Conservation (phyloP, 257 asterid genomes). For the Solanum chilense region DNA sequence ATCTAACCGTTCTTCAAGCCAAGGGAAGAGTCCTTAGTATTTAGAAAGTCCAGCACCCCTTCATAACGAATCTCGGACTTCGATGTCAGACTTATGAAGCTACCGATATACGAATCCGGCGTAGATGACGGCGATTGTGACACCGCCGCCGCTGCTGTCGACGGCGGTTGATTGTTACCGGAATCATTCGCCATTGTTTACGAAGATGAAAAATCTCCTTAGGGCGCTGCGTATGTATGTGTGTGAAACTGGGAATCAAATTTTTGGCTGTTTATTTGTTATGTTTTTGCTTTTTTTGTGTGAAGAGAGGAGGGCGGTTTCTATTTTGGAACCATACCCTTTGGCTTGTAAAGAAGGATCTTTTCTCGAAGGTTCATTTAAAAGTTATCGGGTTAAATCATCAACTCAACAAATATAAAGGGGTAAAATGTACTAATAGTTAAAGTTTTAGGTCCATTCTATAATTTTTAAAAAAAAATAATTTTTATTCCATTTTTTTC, state of each 20-base stretch:
- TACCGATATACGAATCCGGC: constrained; percentile 68
- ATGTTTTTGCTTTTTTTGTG: neutral
- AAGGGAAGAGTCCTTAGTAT: constrained; percentile 56
- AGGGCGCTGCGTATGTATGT: neutral
- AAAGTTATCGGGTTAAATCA: neutral
- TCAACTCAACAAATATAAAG: neutral
- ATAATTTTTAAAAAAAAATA: rapidly evolving
- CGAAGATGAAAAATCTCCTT: neutral
- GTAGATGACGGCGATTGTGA: constrained; percentile 15
- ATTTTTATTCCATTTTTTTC: neutral
- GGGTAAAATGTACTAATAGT: neutral
- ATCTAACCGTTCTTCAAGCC: constrained; percentile 62
- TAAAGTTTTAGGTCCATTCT: neutral
- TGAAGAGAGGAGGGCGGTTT: neutral
- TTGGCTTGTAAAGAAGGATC: neutral
- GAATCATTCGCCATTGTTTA: constrained; percentile 35
- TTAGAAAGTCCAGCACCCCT: constrained; percentile 49
- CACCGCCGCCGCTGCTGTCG: constrained; percentile 8
- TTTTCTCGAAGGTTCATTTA: neutral
- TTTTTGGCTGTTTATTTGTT: neutral
- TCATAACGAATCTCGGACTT: constrained; percentile 81
- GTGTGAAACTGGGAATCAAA: neutral
- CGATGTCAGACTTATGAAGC: constrained; percentile 56
- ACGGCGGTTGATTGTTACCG: constrained; percentile 11
- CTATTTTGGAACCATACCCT: neutral